A percentile compares a stretch with the other conserved stretches of the same genome.
phyloP scores from a whole-genome alignment of 345 rosid genomes.

The Gossypium mustelinum region DNA sequence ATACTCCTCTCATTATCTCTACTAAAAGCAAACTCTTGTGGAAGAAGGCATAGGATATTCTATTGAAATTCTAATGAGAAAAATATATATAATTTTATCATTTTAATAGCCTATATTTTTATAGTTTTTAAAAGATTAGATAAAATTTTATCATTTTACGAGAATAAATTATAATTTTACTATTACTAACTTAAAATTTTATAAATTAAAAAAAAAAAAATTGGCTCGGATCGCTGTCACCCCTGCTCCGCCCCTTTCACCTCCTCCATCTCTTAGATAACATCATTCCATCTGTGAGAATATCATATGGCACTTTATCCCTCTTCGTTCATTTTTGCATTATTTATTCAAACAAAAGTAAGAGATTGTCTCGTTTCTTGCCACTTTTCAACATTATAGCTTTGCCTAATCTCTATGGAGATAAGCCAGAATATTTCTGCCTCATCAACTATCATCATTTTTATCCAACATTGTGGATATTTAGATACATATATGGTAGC shows the following conservation, averaged over 20 bases:
- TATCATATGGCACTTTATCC: neutral
- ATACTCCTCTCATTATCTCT: too few species aligned
- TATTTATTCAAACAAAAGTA: neutral
- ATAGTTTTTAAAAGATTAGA: too few species aligned
- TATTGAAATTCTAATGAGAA: too few species aligned
- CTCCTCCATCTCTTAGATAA: neutral
- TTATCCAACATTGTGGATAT: neutral
- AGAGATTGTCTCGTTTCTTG: neutral
- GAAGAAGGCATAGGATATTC: too few species aligned
- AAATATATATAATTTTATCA: too few species aligned
- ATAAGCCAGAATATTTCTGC: neutral
- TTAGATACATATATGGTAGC: too few species aligned
- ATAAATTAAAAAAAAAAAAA: too few species aligned
- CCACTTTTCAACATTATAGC: neutral
- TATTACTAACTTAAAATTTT: too few species aligned
- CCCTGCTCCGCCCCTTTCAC: too few species aligned
- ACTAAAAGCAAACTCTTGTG: too few species aligned
- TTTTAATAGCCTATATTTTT: too few species aligned
- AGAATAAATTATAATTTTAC: accelerated
- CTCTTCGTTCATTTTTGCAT: neutral
- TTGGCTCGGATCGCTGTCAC: too few species aligned
- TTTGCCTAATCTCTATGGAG: neutral
- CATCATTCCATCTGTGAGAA: neutral
- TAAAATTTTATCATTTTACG: accelerated
- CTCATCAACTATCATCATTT: neutral